Base-by-base conservation (phyloP, 2,329 filamentous ascomycete species). In the Pseudogymnoascus pannorum region DNA sequence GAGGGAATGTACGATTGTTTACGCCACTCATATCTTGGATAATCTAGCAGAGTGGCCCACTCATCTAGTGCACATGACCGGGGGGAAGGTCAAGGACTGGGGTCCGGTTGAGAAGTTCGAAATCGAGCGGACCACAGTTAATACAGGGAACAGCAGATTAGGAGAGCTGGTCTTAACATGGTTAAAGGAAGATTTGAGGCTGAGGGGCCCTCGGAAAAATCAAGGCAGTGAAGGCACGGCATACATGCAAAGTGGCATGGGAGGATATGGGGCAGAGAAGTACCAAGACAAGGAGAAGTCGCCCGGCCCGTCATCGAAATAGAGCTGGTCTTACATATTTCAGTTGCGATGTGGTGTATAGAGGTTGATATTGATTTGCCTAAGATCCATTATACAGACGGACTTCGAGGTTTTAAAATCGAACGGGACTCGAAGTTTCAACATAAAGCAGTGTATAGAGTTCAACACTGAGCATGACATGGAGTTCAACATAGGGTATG, bases 11-110 rank as follows among this genome's bases (percentile, higher is more conserved):
- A 97, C 94, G 4, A 90, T 99, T 68, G 92, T 99, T 29, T 99
- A 99, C 73, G 94, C 94, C 6, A 99, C 94, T 12, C 94, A 99
- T 75, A 97, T 99, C 66, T 77, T 99, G 67, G 94, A 99, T 72
- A 97, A 97, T 73, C 78, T 99, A 58, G 92, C 92, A 0, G 87
- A 87, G 18, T 99, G 94, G 94, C 94, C 94, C 5, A 96, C 90
- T 1, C 92, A 99, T 75, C 79, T 99, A 36, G 92, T 96, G 58
- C 93, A 97, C 73, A 97, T 99, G 93, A 88, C 92, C 72, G 74
- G 96, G 54, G 94, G 94, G 26, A 85, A 81, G 64, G 88, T 97
- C 65, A 92, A 91, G 79, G 89, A 95, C 74, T 95, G 87, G 87
- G 93, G 92, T 1, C 77, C 78, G 35, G 85, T 93, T 48, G 85